Percentiles rank a stretch among this genome's conserved stretches.
These are phyloP conservation scores for Pichia sp. DNA, from an alignment of 1,139 yeast genomes.

Conservation along the genomic window DNA sequence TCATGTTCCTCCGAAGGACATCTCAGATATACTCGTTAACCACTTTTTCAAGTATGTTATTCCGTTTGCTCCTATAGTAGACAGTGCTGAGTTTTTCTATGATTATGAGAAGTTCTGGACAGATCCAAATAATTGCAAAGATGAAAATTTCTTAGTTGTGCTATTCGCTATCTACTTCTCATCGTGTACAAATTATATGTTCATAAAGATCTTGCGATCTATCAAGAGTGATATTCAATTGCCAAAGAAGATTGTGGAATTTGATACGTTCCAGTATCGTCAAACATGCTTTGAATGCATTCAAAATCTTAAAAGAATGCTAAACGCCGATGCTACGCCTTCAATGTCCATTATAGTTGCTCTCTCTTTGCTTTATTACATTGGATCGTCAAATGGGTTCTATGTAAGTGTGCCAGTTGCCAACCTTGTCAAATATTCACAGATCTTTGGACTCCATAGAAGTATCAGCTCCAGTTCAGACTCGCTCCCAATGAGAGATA, in stretches of 20 bases:
- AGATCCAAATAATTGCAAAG: constrained; percentile 5
- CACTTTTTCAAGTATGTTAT: constrained; percentile 16
- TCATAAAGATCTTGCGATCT: constrained; percentile 9
- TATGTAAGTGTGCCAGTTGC: constrained; percentile 8
- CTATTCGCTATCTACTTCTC: constrained; percentile 17
- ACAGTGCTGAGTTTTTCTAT: constrained; percentile 15
- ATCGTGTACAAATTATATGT: constrained; percentile 14
- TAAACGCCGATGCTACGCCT: constrained; percentile 14
- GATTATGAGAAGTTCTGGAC: constrained; percentile 15
- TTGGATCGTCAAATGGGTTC: constrained; percentile 18
- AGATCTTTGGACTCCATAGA: constrained; percentile 18
- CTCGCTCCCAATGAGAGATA: constrained; percentile 12
- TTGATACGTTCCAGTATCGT: constrained; percentile 9
- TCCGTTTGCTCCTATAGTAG: constrained; percentile 20
- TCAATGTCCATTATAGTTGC: constrained; percentile 17
- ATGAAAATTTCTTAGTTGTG: constrained; percentile 14
- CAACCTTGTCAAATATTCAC: constrained; percentile 12
- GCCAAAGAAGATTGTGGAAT: too few species aligned
- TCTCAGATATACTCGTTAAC: constrained; percentile 12
- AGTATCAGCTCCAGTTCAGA: constrained; percentile 7
- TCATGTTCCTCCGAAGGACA: constrained; percentile 9
- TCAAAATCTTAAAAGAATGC: constrained; percentile 14
- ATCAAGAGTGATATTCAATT: too few species aligned
- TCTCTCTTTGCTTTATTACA: constrained; percentile 16
- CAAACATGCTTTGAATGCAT: constrained; percentile 12